Evolutionary conservation across 1,284 basidiomycete genomes (phyloP), one percentile per base, ranked within the genome.

Genomic region (Trichosporon sp.): DNA sequence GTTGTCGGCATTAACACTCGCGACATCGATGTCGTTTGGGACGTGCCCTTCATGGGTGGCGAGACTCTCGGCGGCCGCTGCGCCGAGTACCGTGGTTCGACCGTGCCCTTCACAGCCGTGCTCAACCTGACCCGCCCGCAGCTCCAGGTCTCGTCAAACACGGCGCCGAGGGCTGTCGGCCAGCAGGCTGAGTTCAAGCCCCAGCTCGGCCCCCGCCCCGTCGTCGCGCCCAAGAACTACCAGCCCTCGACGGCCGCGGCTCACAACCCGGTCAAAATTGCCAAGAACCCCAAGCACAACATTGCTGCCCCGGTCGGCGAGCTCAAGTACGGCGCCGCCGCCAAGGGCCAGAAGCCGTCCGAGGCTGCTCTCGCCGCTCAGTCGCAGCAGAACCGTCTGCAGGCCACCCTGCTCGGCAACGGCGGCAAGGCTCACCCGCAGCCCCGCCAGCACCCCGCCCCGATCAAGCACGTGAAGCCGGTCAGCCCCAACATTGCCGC

Each of bases 11-110:
- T 99, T 78, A 92, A 90, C 77, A 86, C 90, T 11, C 92, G 91
- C 78, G 90, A 91, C 10, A 91, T 99, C 87, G 97, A 99, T 81
- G 91, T 99, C n/a, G 89, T 97, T 0, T 99, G 97, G 91, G 97
- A 99, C 82, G 90, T 91, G 21, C 88, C 94, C 0, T 99, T 98
- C 86, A 92, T 99, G 88, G 91, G 94, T 40, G 96, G 97, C 10
- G 88, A 89, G 1, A 97, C 92, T 0, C 86, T 99, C 4, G 89
- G 89, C n/a, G 92, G 93, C 76, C 93, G 93, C 73, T 96, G 95
- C 83, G 94, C 94, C 0, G 88, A 90, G 75, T 96, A 96, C 82
- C 90, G 94, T 12, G 95, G 95, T 43, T 91, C 91, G 46, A 91
- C 90, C 0, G 91, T 96, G 32, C 89, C 91, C 35, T 93, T 94